These are phyloP conservation scores for Lichenothelia convexa DNA, from an alignment of 495 filamentous ascomycete species.

Conservation along the genomic window DNA sequence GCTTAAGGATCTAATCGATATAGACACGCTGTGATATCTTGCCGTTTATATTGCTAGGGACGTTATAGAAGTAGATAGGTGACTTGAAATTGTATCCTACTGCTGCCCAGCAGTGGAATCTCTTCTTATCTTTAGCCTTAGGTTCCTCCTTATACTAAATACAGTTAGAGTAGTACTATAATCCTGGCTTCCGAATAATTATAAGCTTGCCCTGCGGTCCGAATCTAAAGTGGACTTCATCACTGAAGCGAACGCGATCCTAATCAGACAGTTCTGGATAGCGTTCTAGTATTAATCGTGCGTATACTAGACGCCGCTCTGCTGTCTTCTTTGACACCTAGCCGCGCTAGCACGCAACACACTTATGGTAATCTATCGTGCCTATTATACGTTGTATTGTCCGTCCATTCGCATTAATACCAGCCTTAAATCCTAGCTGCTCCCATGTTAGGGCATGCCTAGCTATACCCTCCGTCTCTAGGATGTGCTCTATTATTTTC, in stretches of 20 bases:
- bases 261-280: slow-evolving; percentile 2
- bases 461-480: not conserved
- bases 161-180: slow-evolving; percentile 5
- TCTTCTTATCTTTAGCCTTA: slow-evolving; percentile 3
- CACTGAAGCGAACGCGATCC: slow-evolving; percentile 6
- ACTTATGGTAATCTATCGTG: slow-evolving; percentile 8
- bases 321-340: slow-evolving; percentile 2
- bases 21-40: slow-evolving; percentile 7
- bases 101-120: slow-evolving; percentile 5
- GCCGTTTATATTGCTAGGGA: slow-evolving; percentile 5
- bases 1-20: slow-evolving; percentile 5
- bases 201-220: slow-evolving; percentile 2
- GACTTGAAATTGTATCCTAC: slow-evolving; percentile 6
- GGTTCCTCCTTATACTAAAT: slow-evolving; percentile 3
- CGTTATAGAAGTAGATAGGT: slow-evolving; percentile 5
- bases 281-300: not conserved
- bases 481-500: not conserved
- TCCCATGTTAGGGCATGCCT: not conserved
- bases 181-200: slow-evolving; percentile 8
- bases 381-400: not conserved
- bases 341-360: slow-evolving; percentile 3
- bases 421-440: not conserved
- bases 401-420: not conserved
- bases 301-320: not conserved
- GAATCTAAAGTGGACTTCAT: slow-evolving; percentile 2